phyloP scores from a whole-genome alignment of 345 rosid genomes.

The Capsella bursapastoris region DNA sequence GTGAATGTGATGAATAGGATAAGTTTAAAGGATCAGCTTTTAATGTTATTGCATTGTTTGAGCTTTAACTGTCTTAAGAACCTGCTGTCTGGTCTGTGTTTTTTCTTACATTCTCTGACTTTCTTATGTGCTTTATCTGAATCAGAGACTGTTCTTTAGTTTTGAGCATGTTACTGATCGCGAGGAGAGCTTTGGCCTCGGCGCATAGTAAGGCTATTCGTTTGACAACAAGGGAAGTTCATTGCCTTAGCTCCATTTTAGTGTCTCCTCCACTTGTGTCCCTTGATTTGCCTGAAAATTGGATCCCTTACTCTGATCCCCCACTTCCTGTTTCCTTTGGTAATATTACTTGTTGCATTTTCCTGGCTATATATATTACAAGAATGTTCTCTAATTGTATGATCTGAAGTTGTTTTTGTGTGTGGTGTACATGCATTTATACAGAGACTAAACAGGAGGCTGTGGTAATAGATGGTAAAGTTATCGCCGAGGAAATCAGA shows the following conservation, averaged over 20 bases:
- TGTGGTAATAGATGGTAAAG: conserved; percentile 73
- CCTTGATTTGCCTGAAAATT: conserved; percentile 72
- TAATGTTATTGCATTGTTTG: not conserved
- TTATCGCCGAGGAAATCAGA: conserved; percentile 76
- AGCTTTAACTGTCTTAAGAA: not conserved
- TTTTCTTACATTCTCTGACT: too few relatives aligned
- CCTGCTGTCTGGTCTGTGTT: too few relatives aligned
- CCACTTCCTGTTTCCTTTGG: conserved; percentile 40
- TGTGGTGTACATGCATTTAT: conserved; percentile 27
- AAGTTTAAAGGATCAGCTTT: conserved; percentile 8
- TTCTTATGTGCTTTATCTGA: not conserved
- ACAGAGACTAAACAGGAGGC: conserved; percentile 54
- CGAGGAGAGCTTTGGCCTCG: conserved; percentile 43
- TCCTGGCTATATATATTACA: not conserved
- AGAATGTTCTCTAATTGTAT: conserved; percentile 8
- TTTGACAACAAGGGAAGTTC: conserved; percentile 39
- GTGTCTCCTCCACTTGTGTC: conserved; percentile 78
- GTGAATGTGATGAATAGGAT: conserved; percentile 26
- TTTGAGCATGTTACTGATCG: conserved; percentile 37
- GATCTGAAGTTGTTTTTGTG: not conserved
- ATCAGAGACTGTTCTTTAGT: conserved; percentile 14
- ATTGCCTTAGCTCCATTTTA: conserved; percentile 50
- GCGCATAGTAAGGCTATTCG: conserved; percentile 30
- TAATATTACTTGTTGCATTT: conserved; percentile 35
- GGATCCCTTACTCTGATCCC: conserved; percentile 48